Conservation (phyloP, 2,329 filamentous ascomycete species). For the Colletotrichum sp. region DNA sequence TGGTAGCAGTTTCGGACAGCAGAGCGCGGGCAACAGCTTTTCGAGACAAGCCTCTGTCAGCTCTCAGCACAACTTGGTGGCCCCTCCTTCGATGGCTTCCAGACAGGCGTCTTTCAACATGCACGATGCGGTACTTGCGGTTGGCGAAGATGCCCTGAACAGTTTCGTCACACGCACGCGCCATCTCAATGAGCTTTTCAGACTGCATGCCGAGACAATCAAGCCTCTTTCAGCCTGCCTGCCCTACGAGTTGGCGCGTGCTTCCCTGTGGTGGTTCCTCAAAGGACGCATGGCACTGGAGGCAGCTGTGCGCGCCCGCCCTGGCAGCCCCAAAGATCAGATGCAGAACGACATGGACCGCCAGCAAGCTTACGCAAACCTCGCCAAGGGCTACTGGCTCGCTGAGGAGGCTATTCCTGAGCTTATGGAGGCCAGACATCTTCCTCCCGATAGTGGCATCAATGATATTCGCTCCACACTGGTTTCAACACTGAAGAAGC, state of each 20-base stretch:
- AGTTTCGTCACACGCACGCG: constrained; percentile 74
- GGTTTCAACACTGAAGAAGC: constrained; percentile 70
- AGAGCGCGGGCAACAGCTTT: constrained; percentile 5
- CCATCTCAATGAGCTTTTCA: constrained; percentile 78
- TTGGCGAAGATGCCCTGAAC: constrained; percentile 69
- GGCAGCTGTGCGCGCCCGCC: constrained; percentile 68
- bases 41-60: constrained; percentile 18
- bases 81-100: constrained; percentile 27
- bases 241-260: constrained; percentile 72
- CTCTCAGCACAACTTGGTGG: constrained; percentile 24
- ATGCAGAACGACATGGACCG: constrained; percentile 59
- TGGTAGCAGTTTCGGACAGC: constrained; percentile 11
- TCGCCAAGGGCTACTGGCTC: constrained; percentile 90
- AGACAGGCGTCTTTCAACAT: constrained; percentile 42
- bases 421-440: constrained; percentile 47
- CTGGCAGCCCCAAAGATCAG: constrained; percentile 57
- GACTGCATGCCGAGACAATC: constrained; percentile 76
- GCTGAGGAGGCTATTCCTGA: constrained; percentile 59
- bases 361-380: constrained; percentile 83
- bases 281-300: constrained; percentile 81
- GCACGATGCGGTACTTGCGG: constrained; percentile 46
- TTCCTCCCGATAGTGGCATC: constrained; percentile 49
- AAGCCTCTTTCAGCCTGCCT: constrained; percentile 69
- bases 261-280: constrained; percentile 88
- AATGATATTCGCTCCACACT: constrained; percentile 62